Evolutionary conservation across 2,329 filamentous ascomycete genomes (phyloP), one percentile per base, ranked within the genome.

Genomic region (Karstenula rhodostoma): DNA sequence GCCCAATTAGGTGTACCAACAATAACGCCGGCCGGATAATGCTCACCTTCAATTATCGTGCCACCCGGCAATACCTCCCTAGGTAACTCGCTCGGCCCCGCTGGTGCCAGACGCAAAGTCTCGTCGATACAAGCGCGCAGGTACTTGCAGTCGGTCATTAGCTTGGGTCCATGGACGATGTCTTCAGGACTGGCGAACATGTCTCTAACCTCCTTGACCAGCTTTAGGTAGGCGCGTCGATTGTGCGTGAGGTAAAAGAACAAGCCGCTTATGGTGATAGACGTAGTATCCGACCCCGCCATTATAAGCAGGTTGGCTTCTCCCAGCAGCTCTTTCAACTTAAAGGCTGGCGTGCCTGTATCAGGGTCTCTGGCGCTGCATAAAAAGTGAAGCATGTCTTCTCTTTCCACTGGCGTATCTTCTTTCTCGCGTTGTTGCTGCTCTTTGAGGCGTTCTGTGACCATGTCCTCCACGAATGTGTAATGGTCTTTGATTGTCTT

Each of bases 351-450:
- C 44, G 71, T 48, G 59, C 74, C 69, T 5, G 77, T 76, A 56
- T 79, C 67, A 3, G 75, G 73, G 68, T 83, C 72, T 65, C 75
- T 73, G 58, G 78, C 73, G 50, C 77, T 64, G 49, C 76, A 66
- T 9, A 79, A 68, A 70, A 81, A 69, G 59, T 78, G 68, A 64
- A 78, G 75, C 60, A 80, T 47, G 13, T 47, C 44, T 22, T 47
- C 22, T 5, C 44, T 22, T 17, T 75, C 23, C 46, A 32, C 55
- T 19, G 43, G 47, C 75, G 73, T 19, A n/a, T 25, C 48, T n/a
- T 48, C 15, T 46, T 5, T 51, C 27, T 48, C 25, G 13, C 22
- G 37, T 13, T 56, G 17, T 13, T 48, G 48, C 19, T 57, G 23
- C 19, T 19, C 22, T 3, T 57, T 33, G 22, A 52, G 35, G 29